Evolutionary conservation across 2,329 filamentous ascomycete genomes (phyloP), one percentile per base, ranked within the genome.

Genomic region (Pseudogymnoascus sp.): DNA sequence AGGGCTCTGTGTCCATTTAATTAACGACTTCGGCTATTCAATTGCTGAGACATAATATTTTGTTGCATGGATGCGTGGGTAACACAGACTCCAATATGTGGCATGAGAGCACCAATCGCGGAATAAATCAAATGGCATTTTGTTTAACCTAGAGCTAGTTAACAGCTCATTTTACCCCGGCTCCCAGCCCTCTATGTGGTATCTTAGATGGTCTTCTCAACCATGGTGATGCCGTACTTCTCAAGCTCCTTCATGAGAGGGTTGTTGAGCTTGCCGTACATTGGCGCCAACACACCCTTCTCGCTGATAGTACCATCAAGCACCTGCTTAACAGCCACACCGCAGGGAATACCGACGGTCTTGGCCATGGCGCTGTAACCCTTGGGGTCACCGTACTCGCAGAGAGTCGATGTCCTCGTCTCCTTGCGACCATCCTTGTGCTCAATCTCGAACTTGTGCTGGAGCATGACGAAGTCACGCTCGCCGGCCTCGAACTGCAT

Each of bases 311-410:
- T 88, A 16, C 89, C 88, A 73, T 91, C 80, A 38, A 93, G 81
- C 22, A 94, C 87, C 78, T 88, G 83, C 79, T 90, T 81, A 64
- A 91, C 88, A 47, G 90, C 90, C 61, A 90, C 84, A 64, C 79
- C 86, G 68, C 85, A 88, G 61, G 89, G 88, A 4, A 91, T 80
- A 71, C 90, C 90, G 61, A 95, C 90, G 43, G 91, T 75, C 74
- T 86, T 88, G 50, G 89, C 90, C 91, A 96, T 96, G 67, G 89
- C 85, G 3, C 82, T 87, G 78, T 93, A 95, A 34, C 88, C 89
- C 67, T 84, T 67, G 62, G 88, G 87, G 70, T 85, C 85, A 72
- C 91, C 91, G 74, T 95, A 93, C 73, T 95, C 90, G 71, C 79
- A 81, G 14, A 97, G 83, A 1, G 91, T 96, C 41, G 87, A 90